These are phyloP conservation scores for Abortiporus biennis DNA, from an alignment of 1,284 basidiomycete species.

Conservation along the genomic window DNA sequence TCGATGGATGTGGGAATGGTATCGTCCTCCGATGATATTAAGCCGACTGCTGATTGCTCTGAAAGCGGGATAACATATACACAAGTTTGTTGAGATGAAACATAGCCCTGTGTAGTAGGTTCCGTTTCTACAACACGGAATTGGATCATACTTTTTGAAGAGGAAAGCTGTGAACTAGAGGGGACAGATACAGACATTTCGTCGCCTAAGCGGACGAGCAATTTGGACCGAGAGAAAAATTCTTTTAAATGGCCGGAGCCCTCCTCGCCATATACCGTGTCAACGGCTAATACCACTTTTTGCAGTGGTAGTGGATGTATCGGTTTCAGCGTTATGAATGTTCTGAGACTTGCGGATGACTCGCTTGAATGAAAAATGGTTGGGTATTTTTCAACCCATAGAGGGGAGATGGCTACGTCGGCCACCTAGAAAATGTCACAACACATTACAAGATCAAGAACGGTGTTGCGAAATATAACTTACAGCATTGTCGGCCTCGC, in stretches of 20 bases:
- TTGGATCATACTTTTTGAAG: neutral
- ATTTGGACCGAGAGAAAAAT: no score
- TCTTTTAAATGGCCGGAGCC: neutral
- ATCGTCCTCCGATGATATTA: neutral
- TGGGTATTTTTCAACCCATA: constrained; percentile 1
- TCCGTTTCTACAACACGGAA: neutral
- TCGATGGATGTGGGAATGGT: no score
- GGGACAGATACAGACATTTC: neutral
- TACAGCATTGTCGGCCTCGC: no score
- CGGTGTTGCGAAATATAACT: no score
- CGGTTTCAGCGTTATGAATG: neutral
- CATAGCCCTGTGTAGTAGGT: neutral
- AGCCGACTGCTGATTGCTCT: neutral
- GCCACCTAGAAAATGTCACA: neutral
- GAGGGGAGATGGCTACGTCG: neutral
- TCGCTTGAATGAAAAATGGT: neutral
- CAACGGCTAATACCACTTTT: neutral
- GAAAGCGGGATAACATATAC: neutral
- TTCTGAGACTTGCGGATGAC: neutral
- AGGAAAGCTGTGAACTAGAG: neutral
- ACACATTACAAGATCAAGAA: no score
- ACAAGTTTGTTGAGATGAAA: neutral
- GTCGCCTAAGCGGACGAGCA: no score
- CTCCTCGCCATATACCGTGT: neutral
- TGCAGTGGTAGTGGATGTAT: neutral